Base-by-base conservation (phyloP, 2,329 filamentous ascomycete genomes). In the Ascochyta lentis region DNA sequence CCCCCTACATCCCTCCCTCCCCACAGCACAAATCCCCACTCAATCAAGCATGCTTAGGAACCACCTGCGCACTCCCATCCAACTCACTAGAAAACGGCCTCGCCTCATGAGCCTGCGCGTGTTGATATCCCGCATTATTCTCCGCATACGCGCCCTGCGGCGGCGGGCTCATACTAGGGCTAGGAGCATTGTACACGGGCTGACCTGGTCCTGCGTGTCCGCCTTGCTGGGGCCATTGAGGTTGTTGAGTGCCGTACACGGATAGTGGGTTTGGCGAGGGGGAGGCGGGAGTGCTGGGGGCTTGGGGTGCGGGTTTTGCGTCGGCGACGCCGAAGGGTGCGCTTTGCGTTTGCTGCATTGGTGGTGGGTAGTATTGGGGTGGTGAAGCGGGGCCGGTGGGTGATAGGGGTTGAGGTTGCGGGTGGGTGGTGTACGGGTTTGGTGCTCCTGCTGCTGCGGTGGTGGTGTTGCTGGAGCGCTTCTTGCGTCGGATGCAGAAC, bases 11-110 rank as follows among this genome's bases (percentile, higher is more conserved):
- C 24, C 8, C 24, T 26, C 24, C 24, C 24, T 8, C 24, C 24
- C 24, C 24, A 26, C 24, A 8, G 4, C 24, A 6, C 24, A 26
- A 26, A 26, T 8, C 24, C 24, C 24, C 24, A 6, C 19, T 19
- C 19, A 19, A 19, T 31, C 12, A 31, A 4, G 3, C 4, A 4
- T 31, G 29, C 12, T 31, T 31, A 12, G 29, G 29, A 2, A 29
- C 6, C 8, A 45, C 34, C 27, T 49, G 52, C 13, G 46, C 19
- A 26, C 43, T 57, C 1, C 56, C 60, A 42, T 67, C 65, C 37
- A 68, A 33, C 48, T 66, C 65, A 34, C 59, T 61, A 4, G 63
- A 65, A 23, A 66, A 64, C n/a, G 65, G 61, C 31, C 59, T 57
- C 22, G 54, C 46, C 6, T 58, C 56, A n/a, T 43, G 40, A 16